phyloP scores from a whole-genome alignment of 2,329 filamentous ascomycete species.

The Sporothrix humicola region DNA sequence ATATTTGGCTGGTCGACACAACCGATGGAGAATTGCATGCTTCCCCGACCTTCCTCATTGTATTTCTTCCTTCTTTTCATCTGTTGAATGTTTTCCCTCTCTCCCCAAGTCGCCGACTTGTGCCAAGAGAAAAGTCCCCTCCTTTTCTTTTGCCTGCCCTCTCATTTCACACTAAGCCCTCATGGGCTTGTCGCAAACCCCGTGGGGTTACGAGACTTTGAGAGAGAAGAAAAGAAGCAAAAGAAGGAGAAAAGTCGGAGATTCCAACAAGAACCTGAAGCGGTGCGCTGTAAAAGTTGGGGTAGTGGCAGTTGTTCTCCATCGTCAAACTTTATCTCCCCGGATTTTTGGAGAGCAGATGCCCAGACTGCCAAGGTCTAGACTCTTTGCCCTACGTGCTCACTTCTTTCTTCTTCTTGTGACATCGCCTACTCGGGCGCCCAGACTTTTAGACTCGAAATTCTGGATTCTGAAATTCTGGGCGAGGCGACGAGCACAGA shows the following conservation, averaged over 20 bases:
- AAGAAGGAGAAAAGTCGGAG: neutral
- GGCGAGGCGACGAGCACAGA: neutral
- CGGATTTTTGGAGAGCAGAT: neutral
- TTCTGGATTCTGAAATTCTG: too few relatives aligned
- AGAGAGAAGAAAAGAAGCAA: neutral
- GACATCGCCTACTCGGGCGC: neutral
- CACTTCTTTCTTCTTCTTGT: neutral
- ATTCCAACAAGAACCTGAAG: too few relatives aligned
- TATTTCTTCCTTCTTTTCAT: neutral
- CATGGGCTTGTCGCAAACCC: neutral
- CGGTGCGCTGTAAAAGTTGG: neutral
- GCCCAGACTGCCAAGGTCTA: neutral
- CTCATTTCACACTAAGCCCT: neutral
- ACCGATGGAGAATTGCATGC: too few relatives aligned
- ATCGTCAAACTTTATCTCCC: neutral
- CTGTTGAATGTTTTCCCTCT: neutral
- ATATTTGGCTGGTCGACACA: too few relatives aligned
- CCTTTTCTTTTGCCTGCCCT: neutral
- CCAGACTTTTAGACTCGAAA: slow-evolving; percentile 18
- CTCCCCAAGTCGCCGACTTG: neutral
- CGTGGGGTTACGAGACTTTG: neutral
- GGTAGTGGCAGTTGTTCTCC: neutral
- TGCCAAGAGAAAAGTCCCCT: neutral
- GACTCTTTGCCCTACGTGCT: neutral
- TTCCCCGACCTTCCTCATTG: neutral